Percentiles rank a stretch among this genome's conserved stretches.
Conservation (phyloP, 257 asterid species). For the Coffea eugenioides region DNA sequence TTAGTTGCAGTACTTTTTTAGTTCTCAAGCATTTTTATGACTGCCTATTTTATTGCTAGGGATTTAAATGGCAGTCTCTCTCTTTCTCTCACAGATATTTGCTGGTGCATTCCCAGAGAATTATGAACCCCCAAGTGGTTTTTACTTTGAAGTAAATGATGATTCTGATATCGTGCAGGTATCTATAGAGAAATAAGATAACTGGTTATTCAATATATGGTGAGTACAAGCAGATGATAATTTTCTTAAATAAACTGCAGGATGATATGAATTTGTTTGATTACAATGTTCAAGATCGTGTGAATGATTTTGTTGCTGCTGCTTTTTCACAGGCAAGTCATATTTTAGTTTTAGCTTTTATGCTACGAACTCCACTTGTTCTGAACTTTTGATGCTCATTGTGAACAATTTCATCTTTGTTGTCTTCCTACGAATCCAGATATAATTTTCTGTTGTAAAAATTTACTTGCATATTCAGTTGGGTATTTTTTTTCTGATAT, state of each 20-base stretch:
- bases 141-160: constrained; percentile 78
- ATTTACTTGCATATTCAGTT: neutral
- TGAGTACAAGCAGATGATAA: constrained; percentile 23
- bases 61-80: neutral
- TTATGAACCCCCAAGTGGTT: constrained; percentile 87
- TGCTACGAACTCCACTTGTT: neutral
- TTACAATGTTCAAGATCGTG: constrained; percentile 92
- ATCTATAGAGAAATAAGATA: constrained; percentile 2
- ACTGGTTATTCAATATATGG: constrained; percentile 14
- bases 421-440: neutral
- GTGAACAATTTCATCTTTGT: neutral
- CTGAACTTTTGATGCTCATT: neutral
- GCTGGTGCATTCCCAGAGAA: constrained; percentile 90
- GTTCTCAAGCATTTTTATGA: constrained; percentile 9
- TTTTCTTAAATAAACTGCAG: constrained; percentile 38
- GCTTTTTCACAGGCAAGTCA: constrained; percentile 67
- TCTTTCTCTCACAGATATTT: constrained; percentile 58
- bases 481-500: neutral
- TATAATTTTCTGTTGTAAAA: neutral
- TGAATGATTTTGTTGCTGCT: constrained; percentile 87
- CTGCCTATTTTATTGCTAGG: neutral
- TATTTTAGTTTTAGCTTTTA: neutral
- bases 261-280: constrained; percentile 71
- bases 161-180: constrained; percentile 87
- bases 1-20: constrained; percentile 14